These are phyloP conservation scores for Solanum hybrid DNA, from an alignment of 305 asterid genomes.

Conservation along the genomic window DNA sequence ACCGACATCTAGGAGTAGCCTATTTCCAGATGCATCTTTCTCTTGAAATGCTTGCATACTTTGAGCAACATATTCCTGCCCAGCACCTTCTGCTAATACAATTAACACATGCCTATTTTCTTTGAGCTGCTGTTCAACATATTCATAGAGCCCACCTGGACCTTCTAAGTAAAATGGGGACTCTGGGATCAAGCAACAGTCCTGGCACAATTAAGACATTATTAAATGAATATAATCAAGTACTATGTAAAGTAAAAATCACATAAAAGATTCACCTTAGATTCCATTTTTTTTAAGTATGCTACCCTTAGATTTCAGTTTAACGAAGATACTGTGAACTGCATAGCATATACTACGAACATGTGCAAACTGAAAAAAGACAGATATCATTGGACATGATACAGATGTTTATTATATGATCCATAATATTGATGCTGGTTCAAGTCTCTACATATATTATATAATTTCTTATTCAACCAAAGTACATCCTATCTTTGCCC, in stretches of 20 bases:
- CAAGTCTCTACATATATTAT: neutral
- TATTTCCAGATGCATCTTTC: constrained; percentile 88
- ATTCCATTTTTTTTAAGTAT: neutral
- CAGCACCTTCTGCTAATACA: constrained; percentile 96
- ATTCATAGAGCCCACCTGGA: constrained; percentile 77
- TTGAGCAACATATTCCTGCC: constrained; percentile 77
- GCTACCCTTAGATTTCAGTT: neutral
- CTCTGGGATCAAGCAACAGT: constrained; percentile 92
- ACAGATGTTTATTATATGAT: neutral
- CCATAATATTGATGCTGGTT: neutral
- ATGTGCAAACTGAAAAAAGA: neutral
- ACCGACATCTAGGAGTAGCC: constrained; percentile 74
- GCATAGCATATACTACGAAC: neutral
- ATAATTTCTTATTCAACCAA: neutral
- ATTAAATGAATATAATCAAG: constrained; percentile 10
- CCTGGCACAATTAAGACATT: constrained; percentile 44
- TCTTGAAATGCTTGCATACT: constrained; percentile 48
- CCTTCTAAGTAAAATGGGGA: constrained; percentile 90
- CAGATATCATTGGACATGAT: neutral
- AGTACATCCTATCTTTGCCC: neutral
- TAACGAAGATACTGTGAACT: neutral
- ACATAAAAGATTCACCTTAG: neutral
- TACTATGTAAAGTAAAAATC: neutral
- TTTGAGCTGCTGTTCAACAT: constrained; percentile 68
- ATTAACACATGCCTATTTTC: constrained; percentile 75